Conservation (phyloP, 805 yeast species). For the Metschnikowia cerradonensis region DNA sequence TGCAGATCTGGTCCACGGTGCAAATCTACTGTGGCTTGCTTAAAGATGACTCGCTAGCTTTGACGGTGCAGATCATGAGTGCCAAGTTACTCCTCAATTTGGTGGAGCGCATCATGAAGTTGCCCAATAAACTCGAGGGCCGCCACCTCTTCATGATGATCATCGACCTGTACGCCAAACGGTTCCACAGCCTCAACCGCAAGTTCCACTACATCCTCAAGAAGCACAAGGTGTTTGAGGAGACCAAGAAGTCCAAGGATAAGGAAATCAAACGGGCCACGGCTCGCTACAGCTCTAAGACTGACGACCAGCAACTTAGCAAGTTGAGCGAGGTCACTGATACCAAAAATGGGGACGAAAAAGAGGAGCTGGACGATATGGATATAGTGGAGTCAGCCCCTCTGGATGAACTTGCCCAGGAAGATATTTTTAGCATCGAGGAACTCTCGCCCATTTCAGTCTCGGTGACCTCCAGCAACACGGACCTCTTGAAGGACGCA, state of each 20-base stretch:
- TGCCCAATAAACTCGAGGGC: constrained; percentile 78
- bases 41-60: constrained; percentile 75
- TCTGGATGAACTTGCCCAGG: constrained; percentile 7
- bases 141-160: constrained; percentile 81
- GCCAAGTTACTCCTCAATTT: constrained; percentile 84
- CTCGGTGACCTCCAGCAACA: constrained; percentile 37
- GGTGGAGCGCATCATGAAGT: constrained; percentile 80
- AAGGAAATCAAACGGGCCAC: constrained; percentile 42
- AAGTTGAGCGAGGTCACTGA: neutral
- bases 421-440: constrained; percentile 32
- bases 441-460: constrained; percentile 56
- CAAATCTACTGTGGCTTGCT: constrained; percentile 74
- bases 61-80: constrained; percentile 94
- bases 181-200: constrained; percentile 72
- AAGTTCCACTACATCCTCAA: constrained; percentile 63
- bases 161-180: constrained; percentile 79
- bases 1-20: constrained; percentile 85
- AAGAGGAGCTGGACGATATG: constrained; percentile 12
- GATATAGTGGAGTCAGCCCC: constrained; percentile 15
- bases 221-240: constrained; percentile 53
- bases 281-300: constrained; percentile 32
- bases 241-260: constrained; percentile 35
- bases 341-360: neutral
- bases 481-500: constrained; percentile 82
- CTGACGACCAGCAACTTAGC: constrained; percentile 2